Conservation (phyloP, 768 basidiomycete genomes). For the Termitomyces sp. region DNA sequence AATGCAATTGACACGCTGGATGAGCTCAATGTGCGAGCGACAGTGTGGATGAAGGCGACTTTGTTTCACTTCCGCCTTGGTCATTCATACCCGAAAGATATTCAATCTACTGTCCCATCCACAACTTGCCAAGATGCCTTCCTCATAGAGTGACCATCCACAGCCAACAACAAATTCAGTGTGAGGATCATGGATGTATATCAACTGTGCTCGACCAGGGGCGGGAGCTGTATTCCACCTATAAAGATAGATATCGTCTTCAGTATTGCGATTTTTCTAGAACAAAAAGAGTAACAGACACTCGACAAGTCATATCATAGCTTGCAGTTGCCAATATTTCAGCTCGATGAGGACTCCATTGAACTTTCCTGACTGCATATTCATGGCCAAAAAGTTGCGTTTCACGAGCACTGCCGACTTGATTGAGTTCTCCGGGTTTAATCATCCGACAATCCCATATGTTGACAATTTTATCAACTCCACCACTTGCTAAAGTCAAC, state of each 20-base stretch:
- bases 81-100: constrained; percentile 53
- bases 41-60: neutral
- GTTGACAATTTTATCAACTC: constrained; percentile 70
- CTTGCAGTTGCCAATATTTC: constrained; percentile 65
- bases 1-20: neutral
- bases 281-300: constrained; percentile 47
- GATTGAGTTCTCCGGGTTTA: constrained; percentile 42
- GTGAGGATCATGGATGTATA: constrained; percentile 79
- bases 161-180: constrained; percentile 94
- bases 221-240: constrained; percentile 73
- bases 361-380: constrained; percentile 83
- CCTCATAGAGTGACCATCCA: constrained; percentile 88
- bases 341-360: constrained; percentile 80
- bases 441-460: constrained; percentile 91
- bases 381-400: constrained; percentile 75
- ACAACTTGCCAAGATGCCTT: constrained; percentile 82
- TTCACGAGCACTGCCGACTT: constrained; percentile 71
- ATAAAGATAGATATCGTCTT: constrained; percentile 1
- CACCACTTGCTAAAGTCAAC: constrained; percentile 67
- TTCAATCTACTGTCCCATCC: constrained; percentile 87
- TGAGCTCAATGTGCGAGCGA: neutral
- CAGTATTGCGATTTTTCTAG: neutral
- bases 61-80: neutral
- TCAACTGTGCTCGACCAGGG: constrained; percentile 42
- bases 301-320: constrained; percentile 94